phyloP scores from a whole-genome alignment of 139 green algal genomes.

The Diplosphaera chodatii region DNA sequence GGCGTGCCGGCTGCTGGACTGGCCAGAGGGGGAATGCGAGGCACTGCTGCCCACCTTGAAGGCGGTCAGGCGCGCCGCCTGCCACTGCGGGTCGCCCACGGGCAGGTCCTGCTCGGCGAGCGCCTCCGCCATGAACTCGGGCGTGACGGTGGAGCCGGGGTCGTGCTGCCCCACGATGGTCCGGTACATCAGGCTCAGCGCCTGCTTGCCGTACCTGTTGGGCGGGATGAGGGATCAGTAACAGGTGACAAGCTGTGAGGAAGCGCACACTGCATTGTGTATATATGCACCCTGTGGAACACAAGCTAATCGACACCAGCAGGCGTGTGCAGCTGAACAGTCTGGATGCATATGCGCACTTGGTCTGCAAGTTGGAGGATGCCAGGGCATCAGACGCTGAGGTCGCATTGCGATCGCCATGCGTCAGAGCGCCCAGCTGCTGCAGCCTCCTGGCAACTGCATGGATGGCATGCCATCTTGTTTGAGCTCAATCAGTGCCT shows the following conservation, averaged over 20 bases:
- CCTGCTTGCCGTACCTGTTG: constrained; percentile 21
- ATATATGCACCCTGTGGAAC: too few relatives aligned
- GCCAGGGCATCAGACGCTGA: constrained; percentile 37
- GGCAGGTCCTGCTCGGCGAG: not conserved
- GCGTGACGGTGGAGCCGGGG: not conserved
- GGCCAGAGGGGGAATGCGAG: too few relatives aligned
- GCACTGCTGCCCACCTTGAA: not conserved
- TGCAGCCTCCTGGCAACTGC: constrained; percentile 33
- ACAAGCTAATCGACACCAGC: too few relatives aligned
- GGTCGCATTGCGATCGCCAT: constrained; percentile 48
- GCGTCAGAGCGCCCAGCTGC: constrained; percentile 47
- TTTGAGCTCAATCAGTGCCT: too few relatives aligned
- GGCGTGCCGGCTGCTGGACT: too few relatives aligned
- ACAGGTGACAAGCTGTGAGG: too few relatives aligned
- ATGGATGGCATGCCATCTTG: too few relatives aligned
- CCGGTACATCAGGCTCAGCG: constrained; percentile 33
- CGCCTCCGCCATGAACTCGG: constrained; percentile 3
- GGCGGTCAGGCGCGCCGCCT: not conserved
- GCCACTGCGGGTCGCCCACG: not conserved
- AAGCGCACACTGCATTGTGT: not conserved
- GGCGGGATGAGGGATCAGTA: too few relatives aligned
- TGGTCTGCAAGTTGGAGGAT: constrained; percentile 45
- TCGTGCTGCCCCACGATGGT: constrained; percentile 6
- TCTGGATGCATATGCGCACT: constrained; percentile 12
- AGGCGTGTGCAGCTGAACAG: too few relatives aligned